Evolutionary conservation across 1,284 basidiomycete genomes (phyloP), one percentile per base, ranked within the genome.

Genomic region (Trichosporon sp.): DNA sequence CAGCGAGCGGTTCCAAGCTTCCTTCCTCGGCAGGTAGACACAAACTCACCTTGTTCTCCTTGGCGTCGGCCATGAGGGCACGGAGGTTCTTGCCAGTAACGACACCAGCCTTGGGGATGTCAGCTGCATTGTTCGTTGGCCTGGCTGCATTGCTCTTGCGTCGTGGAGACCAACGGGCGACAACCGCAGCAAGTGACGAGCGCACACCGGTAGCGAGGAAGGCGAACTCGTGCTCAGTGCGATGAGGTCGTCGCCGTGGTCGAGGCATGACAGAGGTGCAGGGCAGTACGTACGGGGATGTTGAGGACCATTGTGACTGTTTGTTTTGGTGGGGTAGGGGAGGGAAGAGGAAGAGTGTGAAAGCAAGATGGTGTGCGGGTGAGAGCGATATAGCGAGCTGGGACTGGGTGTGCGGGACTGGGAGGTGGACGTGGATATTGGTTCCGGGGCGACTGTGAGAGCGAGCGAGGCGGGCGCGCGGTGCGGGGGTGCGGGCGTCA

Each of bases 51-150:
- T 93, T 87, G 82, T 95, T 81, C 79, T 90, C 87, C 79, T 90
- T 90, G 38, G 92, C 92, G 84, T 94, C 92, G 79, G 93, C 89
- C 82, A 95, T 93, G 76, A 96, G 86, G 84, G 92, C 92, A 84
- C 91, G 88, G 77, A 91, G 90, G 82, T 95, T 88, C 78, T 93
- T 90, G 84, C 92, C 93, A 75, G 91, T 92, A 77, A 95, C 84
- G 73, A 95, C 93, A 78, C 93, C 93, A 83, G 91, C 86, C 92
- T 93, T 73, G 12, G 11, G 1, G 21, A 69, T 38, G 42, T 58
- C 12, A 66, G 68, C 9, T 64, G 44, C 1, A 32, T 21, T 7
- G 51, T 6, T 53, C 47, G 18, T 12, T 4, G 13, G 18, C 9
- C 7, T 31, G 27, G 13, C 6, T 29, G 56, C 27, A 60, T 29